A percentile compares a stretch with the other conserved stretches of the same genome.
These are phyloP conservation scores for Radiomyces spectabilis DNA, from an alignment of 192 early-diverging fungal genomes.

Conservation along the genomic window DNA sequence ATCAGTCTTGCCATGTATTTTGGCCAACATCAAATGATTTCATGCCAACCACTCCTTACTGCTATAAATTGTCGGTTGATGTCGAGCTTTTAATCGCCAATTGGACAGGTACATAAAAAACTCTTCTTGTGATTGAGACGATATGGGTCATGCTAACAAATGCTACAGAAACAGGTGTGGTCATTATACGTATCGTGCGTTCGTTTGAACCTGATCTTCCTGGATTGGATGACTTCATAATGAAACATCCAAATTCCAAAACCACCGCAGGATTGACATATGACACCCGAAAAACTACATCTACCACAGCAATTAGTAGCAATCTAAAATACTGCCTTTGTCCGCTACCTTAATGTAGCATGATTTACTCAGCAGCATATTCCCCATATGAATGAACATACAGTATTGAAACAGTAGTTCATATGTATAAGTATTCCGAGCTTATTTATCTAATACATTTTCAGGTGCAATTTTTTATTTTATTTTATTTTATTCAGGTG, in stretches of 20 bases:
- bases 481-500: no score
- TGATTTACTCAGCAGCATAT: no score
- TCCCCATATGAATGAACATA: no score
- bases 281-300: background rate
- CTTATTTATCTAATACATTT: no score
- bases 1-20: background rate
- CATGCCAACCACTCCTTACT: slow-evolving; percentile 2
- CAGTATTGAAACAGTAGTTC: no score
- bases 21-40: slow-evolving; percentile 13
- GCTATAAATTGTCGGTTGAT: background rate
- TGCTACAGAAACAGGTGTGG: background rate
- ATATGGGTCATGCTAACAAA: background rate
- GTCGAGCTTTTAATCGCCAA: background rate
- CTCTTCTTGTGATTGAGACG: background rate
- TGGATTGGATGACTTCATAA: slow-evolving; percentile 7
- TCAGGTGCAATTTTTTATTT: no score
- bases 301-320: background rate
- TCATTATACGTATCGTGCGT: slow-evolving; percentile 1
- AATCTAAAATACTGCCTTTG: background rate
- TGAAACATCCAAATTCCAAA: background rate
- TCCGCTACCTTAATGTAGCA: no score
- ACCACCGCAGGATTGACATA: background rate
- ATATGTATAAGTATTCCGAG: no score
- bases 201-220: slow-evolving; percentile 15
- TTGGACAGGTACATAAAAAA: slow-evolving; percentile 5